Conservation (phyloP, 2,329 filamentous ascomycete species). For the Colletotrichum musicola region DNA sequence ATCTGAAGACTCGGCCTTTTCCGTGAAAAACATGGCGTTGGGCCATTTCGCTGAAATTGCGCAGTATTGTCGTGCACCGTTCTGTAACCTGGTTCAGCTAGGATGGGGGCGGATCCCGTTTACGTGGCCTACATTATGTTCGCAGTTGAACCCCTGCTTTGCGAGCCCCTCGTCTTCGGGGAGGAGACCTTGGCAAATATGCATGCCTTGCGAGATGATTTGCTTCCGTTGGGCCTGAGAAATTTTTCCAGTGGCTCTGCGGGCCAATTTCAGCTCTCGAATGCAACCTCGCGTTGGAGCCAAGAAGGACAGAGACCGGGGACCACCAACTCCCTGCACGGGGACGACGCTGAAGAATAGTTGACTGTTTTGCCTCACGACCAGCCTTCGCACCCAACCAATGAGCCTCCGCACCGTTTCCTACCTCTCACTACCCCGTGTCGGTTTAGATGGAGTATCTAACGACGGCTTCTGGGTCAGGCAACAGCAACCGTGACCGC, state of each 20-base stretch:
- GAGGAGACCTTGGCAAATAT: conserved; percentile 1
- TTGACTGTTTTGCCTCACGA: too few relatives aligned
- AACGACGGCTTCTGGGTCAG: too few relatives aligned
- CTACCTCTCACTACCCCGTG: too few relatives aligned
- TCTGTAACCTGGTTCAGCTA: not conserved
- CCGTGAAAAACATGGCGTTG: not conserved
- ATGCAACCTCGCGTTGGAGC: conserved; percentile 11
- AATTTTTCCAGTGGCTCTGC: not conserved
- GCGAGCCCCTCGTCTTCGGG: not conserved
- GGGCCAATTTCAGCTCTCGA: not conserved
- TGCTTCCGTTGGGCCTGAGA: conserved; percentile 9
- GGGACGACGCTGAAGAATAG: not conserved
- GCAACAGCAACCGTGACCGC: too few relatives aligned
- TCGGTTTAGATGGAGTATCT: too few relatives aligned
- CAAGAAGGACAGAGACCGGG: conserved; percentile 1
- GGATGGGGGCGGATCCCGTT: not conserved
- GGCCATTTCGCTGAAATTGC: not conserved
- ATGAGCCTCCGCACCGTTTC: too few relatives aligned
- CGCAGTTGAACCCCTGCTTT: not conserved
- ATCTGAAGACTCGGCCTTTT: too few relatives aligned
- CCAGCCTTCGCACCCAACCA: too few relatives aligned
- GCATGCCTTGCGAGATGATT: conserved; percentile 1
- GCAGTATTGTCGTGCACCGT: not conserved
- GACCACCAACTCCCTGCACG: not conserved
- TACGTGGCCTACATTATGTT: conserved; percentile 4